phyloP scores from a whole-genome alignment of 495 filamentous ascomycete species.

The Tuber brumale region DNA sequence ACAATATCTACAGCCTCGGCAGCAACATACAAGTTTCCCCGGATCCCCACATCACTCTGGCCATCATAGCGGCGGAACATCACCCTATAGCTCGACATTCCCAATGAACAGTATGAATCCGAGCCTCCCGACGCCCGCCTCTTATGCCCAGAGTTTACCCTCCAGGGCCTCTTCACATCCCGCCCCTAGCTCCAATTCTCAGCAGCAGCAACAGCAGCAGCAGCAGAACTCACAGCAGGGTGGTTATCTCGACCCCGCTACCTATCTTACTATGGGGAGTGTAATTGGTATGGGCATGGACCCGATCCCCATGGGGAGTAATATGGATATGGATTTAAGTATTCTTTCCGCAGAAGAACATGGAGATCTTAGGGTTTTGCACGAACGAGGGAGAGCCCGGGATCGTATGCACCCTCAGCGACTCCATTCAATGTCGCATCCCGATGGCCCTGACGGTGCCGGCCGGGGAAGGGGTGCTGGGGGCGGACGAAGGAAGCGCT shows the following conservation, averaged over 20 bases:
- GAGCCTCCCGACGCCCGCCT: constrained; percentile 19
- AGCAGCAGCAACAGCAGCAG: background rate
- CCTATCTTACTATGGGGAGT: constrained; percentile 34
- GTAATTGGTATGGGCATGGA: constrained; percentile 39
- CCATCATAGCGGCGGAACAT: constrained; percentile 32
- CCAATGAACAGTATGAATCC: constrained; percentile 33
- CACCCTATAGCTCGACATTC: constrained; percentile 29
- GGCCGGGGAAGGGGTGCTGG: constrained; percentile 25
- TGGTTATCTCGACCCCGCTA: constrained; percentile 24
- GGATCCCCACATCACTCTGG: constrained; percentile 31
- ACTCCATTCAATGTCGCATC: constrained; percentile 23
- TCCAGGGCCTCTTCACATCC: constrained; percentile 36
- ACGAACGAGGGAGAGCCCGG: constrained; percentile 27
- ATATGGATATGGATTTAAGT: constrained; percentile 38
- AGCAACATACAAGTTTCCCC: constrained; percentile 31
- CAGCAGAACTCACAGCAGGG: constrained; percentile 11
- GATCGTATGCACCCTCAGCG: constrained; percentile 25
- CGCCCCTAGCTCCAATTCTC: constrained; percentile 10
- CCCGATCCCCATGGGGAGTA: constrained; percentile 30
- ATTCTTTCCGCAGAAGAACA: constrained; percentile 40
- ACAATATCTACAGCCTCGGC: constrained; percentile 33
- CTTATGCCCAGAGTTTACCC: constrained; percentile 29
- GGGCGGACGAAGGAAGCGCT: constrained; percentile 26
- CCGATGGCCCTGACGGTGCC: constrained; percentile 16
- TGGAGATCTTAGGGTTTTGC: constrained; percentile 34